A percentile compares a stretch with the other conserved stretches of the same genome.
These are phyloP conservation scores for Ottelia alismoides DNA, from an alignment of 106 monocot species.

Conservation along the genomic window DNA sequence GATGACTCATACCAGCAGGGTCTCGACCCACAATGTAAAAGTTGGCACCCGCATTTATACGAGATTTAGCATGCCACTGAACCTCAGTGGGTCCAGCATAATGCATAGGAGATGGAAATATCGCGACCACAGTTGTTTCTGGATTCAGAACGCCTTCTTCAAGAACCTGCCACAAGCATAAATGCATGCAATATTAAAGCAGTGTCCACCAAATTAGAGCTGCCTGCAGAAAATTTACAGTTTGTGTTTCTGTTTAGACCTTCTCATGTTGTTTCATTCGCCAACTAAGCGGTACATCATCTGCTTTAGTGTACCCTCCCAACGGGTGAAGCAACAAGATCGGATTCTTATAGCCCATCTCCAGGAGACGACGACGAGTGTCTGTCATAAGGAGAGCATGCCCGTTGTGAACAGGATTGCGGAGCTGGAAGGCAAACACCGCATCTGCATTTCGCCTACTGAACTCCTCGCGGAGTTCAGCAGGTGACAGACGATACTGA, in stretches of 20 bases:
- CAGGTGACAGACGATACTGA: slow-evolving; percentile 72
- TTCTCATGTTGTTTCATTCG: slow-evolving; percentile 97
- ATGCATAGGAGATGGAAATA: slow-evolving; percentile 96
- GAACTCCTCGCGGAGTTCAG: slow-evolving; percentile 77
- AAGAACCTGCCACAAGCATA: slow-evolving; percentile 45
- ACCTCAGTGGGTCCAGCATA: slow-evolving; percentile 96
- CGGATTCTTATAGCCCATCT: slow-evolving; percentile 91
- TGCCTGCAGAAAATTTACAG: too few species aligned
- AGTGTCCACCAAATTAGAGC: too few species aligned
- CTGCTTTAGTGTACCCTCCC: slow-evolving; percentile 91
- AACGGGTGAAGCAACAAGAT: slow-evolving; percentile 75
- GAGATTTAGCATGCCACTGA: slow-evolving; percentile 93
- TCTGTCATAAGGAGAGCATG: slow-evolving; percentile 95
- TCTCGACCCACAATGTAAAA: slow-evolving; percentile 97
- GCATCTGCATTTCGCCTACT: slow-evolving; percentile 78
- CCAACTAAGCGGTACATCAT: slow-evolving; percentile 93
- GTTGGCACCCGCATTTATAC: slow-evolving; percentile 92
- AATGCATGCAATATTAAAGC: too few species aligned
- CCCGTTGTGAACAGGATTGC: slow-evolving; percentile 94
- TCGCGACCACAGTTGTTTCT: slow-evolving; percentile 82
- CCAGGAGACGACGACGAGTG: slow-evolving; percentile 61
- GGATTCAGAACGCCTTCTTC: slow-evolving; percentile 90
- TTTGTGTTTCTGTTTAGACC: too few species aligned
- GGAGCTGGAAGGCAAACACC: slow-evolving; percentile 94
- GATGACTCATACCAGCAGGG: slow-evolving; percentile 92